These are phyloP conservation scores for Cochlearia excelsa DNA, from an alignment of 345 rosid genomes.

Conservation along the genomic window DNA sequence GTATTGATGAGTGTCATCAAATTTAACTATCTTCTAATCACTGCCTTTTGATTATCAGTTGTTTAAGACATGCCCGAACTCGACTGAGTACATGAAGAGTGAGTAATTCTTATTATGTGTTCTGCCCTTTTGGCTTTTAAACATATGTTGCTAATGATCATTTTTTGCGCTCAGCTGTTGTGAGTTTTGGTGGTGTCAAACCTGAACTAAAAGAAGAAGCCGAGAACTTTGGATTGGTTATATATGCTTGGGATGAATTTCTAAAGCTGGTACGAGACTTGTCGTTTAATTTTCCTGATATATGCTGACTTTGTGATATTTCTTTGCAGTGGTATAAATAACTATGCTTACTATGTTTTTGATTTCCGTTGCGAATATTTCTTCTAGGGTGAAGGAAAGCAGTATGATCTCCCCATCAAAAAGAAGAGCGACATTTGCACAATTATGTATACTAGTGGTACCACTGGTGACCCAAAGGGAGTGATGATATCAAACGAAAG, in stretches of 20 bases:
- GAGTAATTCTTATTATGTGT: constrained; percentile 26
- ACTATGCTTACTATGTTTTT: constrained; percentile 6
- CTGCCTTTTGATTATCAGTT: constrained; percentile 42
- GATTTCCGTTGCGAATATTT: constrained; percentile 1
- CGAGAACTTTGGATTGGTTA: constrained; percentile 51
- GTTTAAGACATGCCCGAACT: constrained; percentile 61
- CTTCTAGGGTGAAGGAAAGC: constrained; percentile 56
- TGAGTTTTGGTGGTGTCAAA: constrained; percentile 73
- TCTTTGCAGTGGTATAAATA: background rate
- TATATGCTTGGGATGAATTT: constrained; percentile 78
- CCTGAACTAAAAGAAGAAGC: constrained; percentile 56
- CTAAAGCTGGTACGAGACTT: constrained; percentile 50
- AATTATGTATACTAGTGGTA: constrained; percentile 98
- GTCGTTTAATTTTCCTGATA: constrained; percentile 1
- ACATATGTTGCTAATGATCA: constrained; percentile 28
- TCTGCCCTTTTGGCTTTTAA: constrained; percentile 2
- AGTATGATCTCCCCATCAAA: constrained; percentile 71
- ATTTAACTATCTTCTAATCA: constrained; percentile 3
- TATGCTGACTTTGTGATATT: background rate
- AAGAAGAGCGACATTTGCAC: constrained; percentile 78
- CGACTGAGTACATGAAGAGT: constrained; percentile 59
- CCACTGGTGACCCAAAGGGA: constrained; percentile 99
- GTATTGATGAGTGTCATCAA: background rate
- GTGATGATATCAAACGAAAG: constrained; percentile 84
- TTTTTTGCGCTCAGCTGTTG: constrained; percentile 49